Evolutionary conservation across 345 rosid species (phyloP).

Genomic region (Carallia pectinifolia): DNA sequence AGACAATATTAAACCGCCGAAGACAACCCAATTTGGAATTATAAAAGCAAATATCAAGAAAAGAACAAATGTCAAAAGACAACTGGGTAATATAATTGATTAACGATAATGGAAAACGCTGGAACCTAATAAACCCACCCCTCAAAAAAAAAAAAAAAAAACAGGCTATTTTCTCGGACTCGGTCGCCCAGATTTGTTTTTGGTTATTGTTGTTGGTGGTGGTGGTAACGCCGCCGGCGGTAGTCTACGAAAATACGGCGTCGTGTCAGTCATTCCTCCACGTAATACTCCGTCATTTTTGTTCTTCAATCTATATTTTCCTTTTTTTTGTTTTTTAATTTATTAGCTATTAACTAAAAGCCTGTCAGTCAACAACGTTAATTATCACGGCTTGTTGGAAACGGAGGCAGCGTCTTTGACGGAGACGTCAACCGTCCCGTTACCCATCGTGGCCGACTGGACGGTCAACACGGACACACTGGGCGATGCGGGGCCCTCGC

Average conservation of each 20-base stretch:
- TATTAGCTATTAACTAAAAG: background rate
- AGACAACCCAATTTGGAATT: background rate
- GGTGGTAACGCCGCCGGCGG: background rate
- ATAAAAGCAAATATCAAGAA: background rate
- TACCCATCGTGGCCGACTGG: conserved; percentile 60
- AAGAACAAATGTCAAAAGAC: background rate
- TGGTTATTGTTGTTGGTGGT: conserved; percentile 1
- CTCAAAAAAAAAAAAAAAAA: background rate
- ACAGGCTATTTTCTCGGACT: conserved; percentile 9
- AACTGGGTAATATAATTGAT: background rate
- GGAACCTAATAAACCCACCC: background rate
- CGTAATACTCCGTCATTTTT: conserved; percentile 11
- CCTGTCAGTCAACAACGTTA: conserved; percentile 25
- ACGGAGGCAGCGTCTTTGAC: conserved; percentile 67
- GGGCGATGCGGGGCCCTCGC: conserved; percentile 67
- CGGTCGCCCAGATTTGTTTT: background rate
- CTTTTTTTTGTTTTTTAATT: background rate
- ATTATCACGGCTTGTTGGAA: conserved; percentile 58
- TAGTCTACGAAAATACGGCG: background rate
- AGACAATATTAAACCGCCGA: background rate
- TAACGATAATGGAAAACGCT: background rate
- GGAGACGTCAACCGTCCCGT: conserved; percentile 40
- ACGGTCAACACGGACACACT: conserved; percentile 71
- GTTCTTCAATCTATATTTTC: background rate
- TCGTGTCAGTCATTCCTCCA: conserved; percentile 1